These are phyloP conservation scores for Mycena venus DNA, from an alignment of 768 basidiomycete species.

Conservation along the genomic window DNA sequence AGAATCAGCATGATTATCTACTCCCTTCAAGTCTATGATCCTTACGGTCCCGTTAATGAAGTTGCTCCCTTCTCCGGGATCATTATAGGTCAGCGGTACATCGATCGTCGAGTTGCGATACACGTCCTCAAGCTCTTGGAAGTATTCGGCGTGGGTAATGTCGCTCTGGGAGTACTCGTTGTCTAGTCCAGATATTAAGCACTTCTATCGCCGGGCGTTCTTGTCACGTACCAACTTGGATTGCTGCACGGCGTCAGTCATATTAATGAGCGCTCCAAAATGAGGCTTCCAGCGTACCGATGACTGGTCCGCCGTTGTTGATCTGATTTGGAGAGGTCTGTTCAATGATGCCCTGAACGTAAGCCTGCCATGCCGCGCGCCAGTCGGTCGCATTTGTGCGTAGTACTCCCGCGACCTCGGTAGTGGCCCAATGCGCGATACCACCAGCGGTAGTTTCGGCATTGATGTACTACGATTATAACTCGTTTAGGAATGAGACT, in stretches of 20 bases:
- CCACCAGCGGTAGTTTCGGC: conserved; percentile 88
- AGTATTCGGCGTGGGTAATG: conserved; percentile 66
- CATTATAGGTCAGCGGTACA: conserved; percentile 83
- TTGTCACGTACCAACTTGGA: conserved; percentile 64
- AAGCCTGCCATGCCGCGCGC: conserved; percentile 77
- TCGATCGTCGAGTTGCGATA: conserved; percentile 70
- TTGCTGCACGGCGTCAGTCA: conserved; percentile 48
- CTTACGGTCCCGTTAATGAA: conserved; percentile 79
- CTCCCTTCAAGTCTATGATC: background rate
- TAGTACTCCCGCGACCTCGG: conserved; percentile 72
- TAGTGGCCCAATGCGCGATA: conserved; percentile 77
- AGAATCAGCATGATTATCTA: background rate
- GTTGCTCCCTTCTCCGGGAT: conserved; percentile 67
- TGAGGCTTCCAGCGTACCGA: conserved; percentile 57
- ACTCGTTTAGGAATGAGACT: background rate
- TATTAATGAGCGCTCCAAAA: background rate
- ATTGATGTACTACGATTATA: conserved; percentile 70
- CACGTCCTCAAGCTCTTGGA: conserved; percentile 68
- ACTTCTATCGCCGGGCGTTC: too few relatives aligned
- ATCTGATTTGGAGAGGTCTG: conserved; percentile 77
- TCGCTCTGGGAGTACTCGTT: conserved; percentile 79
- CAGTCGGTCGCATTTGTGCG: conserved; percentile 85
- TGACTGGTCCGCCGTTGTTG: conserved; percentile 79
- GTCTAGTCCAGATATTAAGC: conserved; percentile 55
- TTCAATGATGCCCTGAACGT: conserved; percentile 75